Percentiles rank a stretch among this genome's conserved stretches.
phyloP scores from a whole-genome alignment of 805 yeast species.

The Kodamaea sagamina region DNA sequence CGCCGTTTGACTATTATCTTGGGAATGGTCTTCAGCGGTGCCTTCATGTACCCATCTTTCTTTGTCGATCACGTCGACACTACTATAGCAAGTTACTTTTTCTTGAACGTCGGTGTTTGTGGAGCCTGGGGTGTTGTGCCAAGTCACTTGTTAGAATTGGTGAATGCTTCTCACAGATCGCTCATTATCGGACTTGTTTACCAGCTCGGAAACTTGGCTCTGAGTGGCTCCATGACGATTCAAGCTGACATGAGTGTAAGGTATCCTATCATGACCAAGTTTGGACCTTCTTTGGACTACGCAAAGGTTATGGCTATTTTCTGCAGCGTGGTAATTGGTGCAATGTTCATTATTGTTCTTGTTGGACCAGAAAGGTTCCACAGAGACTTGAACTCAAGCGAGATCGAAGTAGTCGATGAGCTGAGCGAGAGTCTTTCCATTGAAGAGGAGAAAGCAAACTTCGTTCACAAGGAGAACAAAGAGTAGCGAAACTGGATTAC shows the following conservation, averaged over 20 bases:
- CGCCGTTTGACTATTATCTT: constrained; percentile 56
- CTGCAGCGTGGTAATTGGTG: constrained; percentile 64
- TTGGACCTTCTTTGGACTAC: constrained; percentile 47
- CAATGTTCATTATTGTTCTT: constrained; percentile 47
- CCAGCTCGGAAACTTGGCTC: constrained; percentile 72
- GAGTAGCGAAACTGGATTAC: too few species aligned
- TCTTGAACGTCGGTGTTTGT: constrained; percentile 64
- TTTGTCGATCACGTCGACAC: constrained; percentile 9
- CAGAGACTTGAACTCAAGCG: constrained; percentile 15
- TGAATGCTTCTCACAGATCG: constrained; percentile 53
- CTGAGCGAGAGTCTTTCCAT: too few species aligned
- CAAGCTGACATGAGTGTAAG: constrained; percentile 61
- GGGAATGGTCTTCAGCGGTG: constrained; percentile 45
- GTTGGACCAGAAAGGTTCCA: constrained; percentile 61
- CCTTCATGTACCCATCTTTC: constrained; percentile 56
- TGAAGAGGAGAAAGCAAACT: too few species aligned
- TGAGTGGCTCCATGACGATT: constrained; percentile 71
- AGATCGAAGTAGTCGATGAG: too few species aligned
- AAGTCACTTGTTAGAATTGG: constrained; percentile 62
- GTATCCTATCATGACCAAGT: constrained; percentile 49
- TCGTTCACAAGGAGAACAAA: too few species aligned
- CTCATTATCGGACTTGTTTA: constrained; percentile 63
- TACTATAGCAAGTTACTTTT: constrained; percentile 61
- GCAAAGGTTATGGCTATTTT: constrained; percentile 70
- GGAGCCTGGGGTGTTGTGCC: constrained; percentile 79